Base-by-base conservation (phyloP, 768 basidiomycete species). In the Termitomyces sp. region DNA sequence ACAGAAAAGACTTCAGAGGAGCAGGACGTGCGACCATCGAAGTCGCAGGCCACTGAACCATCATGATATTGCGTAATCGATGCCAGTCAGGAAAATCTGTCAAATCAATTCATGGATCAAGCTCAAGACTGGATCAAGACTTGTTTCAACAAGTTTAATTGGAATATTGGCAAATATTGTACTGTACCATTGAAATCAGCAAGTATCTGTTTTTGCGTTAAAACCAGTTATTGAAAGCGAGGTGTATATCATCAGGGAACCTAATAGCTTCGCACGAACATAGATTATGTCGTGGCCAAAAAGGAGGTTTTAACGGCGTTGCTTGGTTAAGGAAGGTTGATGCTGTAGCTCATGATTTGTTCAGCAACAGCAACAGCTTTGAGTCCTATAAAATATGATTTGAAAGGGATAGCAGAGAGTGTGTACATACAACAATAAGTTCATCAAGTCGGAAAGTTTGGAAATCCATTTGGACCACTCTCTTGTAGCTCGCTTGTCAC, bases 1-100 rank as follows among this genome's bases (percentile, higher is more conserved):
- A 64, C 64, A 7, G 84, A 87, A 33, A 86, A 89, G 63, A 71
- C 84, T 2, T 87, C 86, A n/a, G n/a, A n/a, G n/a, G n/a, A n/a
- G n/a, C n/a, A n/a, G n/a, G n/a, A n/a, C n/a, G n/a, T n/a, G n/a
- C n/a, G n/a, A n/a, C n/a, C n/a, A n/a, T n/a, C n/a, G n/a, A n/a
- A n/a, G n/a, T n/a, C n/a, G n/a, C n/a, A n/a, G n/a, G n/a, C n/a
- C n/a, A n/a, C n/a, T n/a, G n/a, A n/a, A n/a, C n/a, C n/a, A n/a
- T n/a, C n/a, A n/a, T n/a, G n/a, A n/a, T 60, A 76, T 85, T 83
- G 50, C 57, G 75, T 65, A n/a, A 12, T 44, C 8, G 10, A 22
- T 35, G n/a, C 18, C 24, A 32, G 10, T 28, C 2, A 33, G 42
- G 32, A 13, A 40, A 38, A 46, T 33, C 22, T 28, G 35, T 51